Base-by-base conservation (phyloP, 2,329 filamentous ascomycete species). In the Penicillium sp. region DNA sequence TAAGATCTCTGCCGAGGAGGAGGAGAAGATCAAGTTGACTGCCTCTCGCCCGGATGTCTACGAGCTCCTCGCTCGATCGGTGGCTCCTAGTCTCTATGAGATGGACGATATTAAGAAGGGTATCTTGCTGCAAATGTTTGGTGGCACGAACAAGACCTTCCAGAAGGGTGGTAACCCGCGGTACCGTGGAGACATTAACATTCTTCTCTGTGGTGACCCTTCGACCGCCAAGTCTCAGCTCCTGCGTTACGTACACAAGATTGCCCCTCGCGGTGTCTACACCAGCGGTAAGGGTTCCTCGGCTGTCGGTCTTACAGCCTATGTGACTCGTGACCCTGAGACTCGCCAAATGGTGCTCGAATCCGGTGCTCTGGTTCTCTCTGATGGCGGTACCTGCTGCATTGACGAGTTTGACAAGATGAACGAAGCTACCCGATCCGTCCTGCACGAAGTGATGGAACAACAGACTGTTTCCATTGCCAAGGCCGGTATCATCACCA, bases 101-200 rank as follows among this genome's bases (percentile, higher is more conserved):
- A 90, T 96, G 88, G 95, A 99, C 66, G 95, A 99, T 69, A 92
- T 98, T 48, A 99, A 99, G 82, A 99, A 99, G 78, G 95, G 95
- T 11, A 97, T 99, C 60, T 81, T 99, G 11, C 86, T 99, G 4
- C 95, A 99, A 71, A 85, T 99, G 42, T 99, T 99, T 72, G 93
- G 95, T 37, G 95, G 95, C 55, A 96, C 95, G 33, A 99, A 99
- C 81, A 99, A 99, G 79, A 91, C 91, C 1, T 99, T 99, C 75
- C 86, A 96, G 58, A 98, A 97, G 76, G 95, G 95, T 55, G 95
- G 93, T 57, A 96, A 91, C 70, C 95, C 95, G 7, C 93, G 90
- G 68, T 99, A 99, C 75, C 87, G 95, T 80, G 95, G 95, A 61
- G 95, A 99, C 75, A 97, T 99, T 80, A 99, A 99, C 72, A 86